These are phyloP conservation scores for Quercus aquifolioides DNA, from an alignment of 306 rosid species.

Conservation along the genomic window DNA sequence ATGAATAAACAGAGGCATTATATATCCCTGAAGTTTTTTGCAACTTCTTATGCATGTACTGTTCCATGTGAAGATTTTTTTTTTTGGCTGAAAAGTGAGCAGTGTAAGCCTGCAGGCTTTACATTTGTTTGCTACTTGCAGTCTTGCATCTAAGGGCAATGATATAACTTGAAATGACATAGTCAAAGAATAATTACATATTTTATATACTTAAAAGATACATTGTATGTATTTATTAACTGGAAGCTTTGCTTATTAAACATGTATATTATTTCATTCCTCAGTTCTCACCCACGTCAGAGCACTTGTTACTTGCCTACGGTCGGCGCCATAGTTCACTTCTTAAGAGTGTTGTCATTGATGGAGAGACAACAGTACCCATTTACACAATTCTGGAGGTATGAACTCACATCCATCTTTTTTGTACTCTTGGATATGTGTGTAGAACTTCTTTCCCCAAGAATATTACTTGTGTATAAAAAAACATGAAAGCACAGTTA, in stretches of 20 bases:
- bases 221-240: background rate
- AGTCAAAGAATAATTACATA: background rate
- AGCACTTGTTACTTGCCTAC: constrained; percentile 59
- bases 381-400: constrained; percentile 67
- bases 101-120: background rate
- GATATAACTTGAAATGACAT: background rate
- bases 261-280: constrained; percentile 6
- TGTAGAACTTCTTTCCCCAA: background rate
- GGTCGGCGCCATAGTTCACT: constrained; percentile 66
- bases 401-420: background rate
- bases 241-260: constrained; percentile 6
- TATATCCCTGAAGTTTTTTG: background rate
- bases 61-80: background rate
- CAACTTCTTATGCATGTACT: background rate
- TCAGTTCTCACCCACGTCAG: constrained; percentile 66
- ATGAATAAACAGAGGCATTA: background rate
- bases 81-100: background rate
- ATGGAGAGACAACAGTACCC: constrained; percentile 60
- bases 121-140: background rate
- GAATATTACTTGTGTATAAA: background rate
- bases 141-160: background rate
- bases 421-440: background rate
- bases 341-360: constrained; percentile 53
- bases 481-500: background rate
- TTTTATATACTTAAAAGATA: background rate